Conservation (phyloP, 768 basidiomycete species). For the Daedaleopsis nitida region DNA sequence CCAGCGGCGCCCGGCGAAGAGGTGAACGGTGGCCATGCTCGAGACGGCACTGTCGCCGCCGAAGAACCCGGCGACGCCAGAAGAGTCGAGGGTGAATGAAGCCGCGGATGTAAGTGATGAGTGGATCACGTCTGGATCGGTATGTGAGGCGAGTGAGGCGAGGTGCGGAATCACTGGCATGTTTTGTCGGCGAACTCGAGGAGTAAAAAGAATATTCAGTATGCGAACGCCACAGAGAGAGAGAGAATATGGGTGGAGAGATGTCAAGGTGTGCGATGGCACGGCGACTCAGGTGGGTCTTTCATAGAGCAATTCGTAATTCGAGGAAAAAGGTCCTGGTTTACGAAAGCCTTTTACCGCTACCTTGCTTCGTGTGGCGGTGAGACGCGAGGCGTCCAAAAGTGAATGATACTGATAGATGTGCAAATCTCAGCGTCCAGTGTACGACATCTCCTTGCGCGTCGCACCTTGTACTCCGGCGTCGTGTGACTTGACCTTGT, state of each 20-base stretch:
- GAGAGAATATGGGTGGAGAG: too few relatives aligned
- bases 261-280: too few relatives aligned
- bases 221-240: too few relatives aligned
- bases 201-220: too few relatives aligned
- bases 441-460: too few relatives aligned
- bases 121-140: background rate
- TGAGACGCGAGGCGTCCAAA: background rate
- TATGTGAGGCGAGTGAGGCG: background rate
- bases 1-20: constrained; percentile 14
- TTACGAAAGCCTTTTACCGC: too few relatives aligned
- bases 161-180: background rate
- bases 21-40: constrained; percentile 19
- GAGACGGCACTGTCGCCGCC: constrained; percentile 17
- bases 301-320: too few relatives aligned
- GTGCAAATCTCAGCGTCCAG: too few relatives aligned
- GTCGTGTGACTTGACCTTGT: too few relatives aligned
- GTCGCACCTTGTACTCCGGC: too few relatives aligned
- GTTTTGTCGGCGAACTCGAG: background rate
- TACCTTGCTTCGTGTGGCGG: background rate
- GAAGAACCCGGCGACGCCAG: constrained; percentile 19
- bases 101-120: background rate
- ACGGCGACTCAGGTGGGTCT: too few relatives aligned
- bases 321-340: too few relatives aligned
- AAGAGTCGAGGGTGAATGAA: constrained; percentile 13
- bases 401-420: background rate